Base-by-base conservation (phyloP, 805 yeast genomes). In the Suhomyces pyralidae region DNA sequence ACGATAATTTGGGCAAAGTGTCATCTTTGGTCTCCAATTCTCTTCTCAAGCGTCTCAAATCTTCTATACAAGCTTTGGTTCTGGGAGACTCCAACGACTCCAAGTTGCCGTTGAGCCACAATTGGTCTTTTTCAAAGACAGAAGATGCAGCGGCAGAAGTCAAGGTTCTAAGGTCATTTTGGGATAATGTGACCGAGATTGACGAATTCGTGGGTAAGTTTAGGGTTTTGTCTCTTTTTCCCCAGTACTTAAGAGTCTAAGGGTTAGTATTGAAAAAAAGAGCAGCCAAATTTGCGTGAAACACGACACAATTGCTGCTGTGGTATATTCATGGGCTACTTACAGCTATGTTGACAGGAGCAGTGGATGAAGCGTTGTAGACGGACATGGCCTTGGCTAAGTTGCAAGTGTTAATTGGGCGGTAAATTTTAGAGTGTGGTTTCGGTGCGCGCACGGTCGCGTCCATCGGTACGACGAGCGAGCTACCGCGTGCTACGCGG, bases 121-220 rank as follows among this genome's bases (percentile, higher is more conserved):
- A 79, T 60, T 79, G 80, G 67, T 93, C 97, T 45, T 77, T 71
- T 8, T 68, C 63, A 62, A 83, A 90, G 0, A 64, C 59, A 10
- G 77, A 74, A 42, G 85, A 75, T 22, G 92, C 82, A 38, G 92
- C 82, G 2, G 89, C 97, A 5, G 97, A 88, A 12, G 99, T 94
- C 60, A 90, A 77, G 0, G 99, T 92, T 63, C 96, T 81, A 60
- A 94, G 79, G 69, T 94, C 97, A 54, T 86, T 83, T 71, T 93
- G 98, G 3, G 96, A 82, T 57, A 94, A 78, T 8, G 99, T 94
- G 47, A 94, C 97, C 20, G 97, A 90, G 60, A 94, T 91, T 26
- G 97, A 91, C 10, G 96, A 88, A 76, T 94, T 94, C 50, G 99
- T 94, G 47, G 99, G 99, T 50, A 94, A 77, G 66, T 94, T 94